phyloP scores from a whole-genome alignment of 2,329 filamentous ascomycete species.

The Colletotrichum viniferum region DNA sequence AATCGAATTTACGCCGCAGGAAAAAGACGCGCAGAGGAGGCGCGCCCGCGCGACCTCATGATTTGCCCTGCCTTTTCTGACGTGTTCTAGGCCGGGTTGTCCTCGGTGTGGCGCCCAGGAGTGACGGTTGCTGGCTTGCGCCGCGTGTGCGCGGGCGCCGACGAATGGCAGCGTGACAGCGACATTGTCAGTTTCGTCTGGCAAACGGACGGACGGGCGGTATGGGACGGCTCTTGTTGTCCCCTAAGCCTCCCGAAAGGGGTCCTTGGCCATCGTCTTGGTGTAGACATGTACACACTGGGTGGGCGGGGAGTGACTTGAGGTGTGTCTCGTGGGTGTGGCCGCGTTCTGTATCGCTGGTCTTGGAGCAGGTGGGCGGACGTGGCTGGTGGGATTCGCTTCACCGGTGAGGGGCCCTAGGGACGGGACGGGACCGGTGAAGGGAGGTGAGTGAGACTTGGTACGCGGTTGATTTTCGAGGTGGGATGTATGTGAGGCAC shows the following conservation, averaged over 20 bases:
- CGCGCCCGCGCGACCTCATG: not conserved
- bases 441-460: constrained; percentile 3
- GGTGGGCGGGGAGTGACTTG: not conserved
- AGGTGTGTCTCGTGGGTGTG: not conserved
- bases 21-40: not conserved
- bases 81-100: not conserved
- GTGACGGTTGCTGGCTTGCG: not conserved
- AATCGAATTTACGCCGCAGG: not conserved
- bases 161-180: constrained; percentile 11
- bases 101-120: not conserved
- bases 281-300: not conserved
- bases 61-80: not conserved
- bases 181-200: not conserved
- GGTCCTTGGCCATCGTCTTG: not conserved
- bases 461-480: not conserved
- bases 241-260: constrained; percentile 16
- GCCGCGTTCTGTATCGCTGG: not conserved
- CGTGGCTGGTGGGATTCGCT: constrained; percentile 8
- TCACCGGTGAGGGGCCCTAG: constrained; percentile 19
- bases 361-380: not conserved
- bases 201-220: not conserved
- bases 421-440: constrained; percentile 21
- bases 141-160: not conserved
- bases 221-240: constrained; percentile 13
- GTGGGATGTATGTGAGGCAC: not conserved